phyloP scores from a whole-genome alignment of 495 filamentous ascomycete genomes.

The Collariella sp. region DNA sequence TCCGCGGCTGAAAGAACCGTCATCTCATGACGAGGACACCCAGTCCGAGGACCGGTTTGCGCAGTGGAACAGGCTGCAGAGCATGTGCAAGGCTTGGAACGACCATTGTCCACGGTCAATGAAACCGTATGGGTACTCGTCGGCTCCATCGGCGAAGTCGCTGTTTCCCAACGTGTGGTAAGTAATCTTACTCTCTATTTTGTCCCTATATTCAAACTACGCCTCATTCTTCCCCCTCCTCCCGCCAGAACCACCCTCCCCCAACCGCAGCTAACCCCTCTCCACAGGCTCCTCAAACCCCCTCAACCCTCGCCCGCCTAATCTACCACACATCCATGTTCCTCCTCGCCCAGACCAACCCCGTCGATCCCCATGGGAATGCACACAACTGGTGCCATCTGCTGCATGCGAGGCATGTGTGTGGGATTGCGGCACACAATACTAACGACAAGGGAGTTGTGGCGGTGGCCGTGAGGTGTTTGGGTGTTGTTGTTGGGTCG shows the following conservation, averaged over 20 bases:
- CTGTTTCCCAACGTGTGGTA: constrained; percentile 84
- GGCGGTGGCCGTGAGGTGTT: constrained; percentile 64
- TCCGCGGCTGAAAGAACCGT: constrained; percentile 50
- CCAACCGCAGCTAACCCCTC: constrained; percentile 11
- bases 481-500: constrained; percentile 72
- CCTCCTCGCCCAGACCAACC: constrained; percentile 73
- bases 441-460: constrained; percentile 66
- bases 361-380: constrained; percentile 38
- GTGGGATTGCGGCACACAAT: constrained; percentile 74
- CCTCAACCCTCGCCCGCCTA: constrained; percentile 74
- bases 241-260: not conserved
- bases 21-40: constrained; percentile 52
- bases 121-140: constrained; percentile 72
- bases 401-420: constrained; percentile 69
- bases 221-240: not conserved
- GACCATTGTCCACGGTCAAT: constrained; percentile 70
- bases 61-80: constrained; percentile 70
- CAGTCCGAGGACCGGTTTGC: constrained; percentile 54
- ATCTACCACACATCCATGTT: constrained; percentile 84
- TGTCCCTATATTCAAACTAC: not conserved
- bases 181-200: constrained; percentile 19
- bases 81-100: constrained; percentile 74
- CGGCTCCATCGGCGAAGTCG: constrained; percentile 58
- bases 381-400: constrained; percentile 33
- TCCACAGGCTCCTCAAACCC: constrained; percentile 66